These are phyloP conservation scores for Acrodontium crateriforme DNA, from an alignment of 2,329 filamentous ascomycete genomes.

Conservation along the genomic window DNA sequence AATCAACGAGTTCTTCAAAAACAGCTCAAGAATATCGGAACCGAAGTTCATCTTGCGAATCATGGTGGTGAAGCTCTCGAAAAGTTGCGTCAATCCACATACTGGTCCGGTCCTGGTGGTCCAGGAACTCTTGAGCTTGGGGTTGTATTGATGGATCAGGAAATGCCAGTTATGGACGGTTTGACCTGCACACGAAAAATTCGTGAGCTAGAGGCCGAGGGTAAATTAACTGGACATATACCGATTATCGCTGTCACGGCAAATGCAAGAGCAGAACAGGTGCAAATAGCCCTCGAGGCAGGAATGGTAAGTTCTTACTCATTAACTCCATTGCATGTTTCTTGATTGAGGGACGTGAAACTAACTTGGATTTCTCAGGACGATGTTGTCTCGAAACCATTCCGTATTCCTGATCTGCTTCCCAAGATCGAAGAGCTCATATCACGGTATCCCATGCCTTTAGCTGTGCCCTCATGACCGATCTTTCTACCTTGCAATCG, in stretches of 20 bases:
- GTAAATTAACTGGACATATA: slow-evolving; percentile 50
- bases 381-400: slow-evolving; percentile 38
- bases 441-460: slow-evolving; percentile 17
- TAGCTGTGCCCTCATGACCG: too few species aligned
- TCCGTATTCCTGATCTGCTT: slow-evolving; percentile 35
- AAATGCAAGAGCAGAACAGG: slow-evolving; percentile 63
- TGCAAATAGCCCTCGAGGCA: slow-evolving; percentile 53
- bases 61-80: slow-evolving; percentile 37
- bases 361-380: slow-evolving; percentile 21
- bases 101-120: slow-evolving; percentile 22
- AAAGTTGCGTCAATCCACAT: slow-evolving; percentile 28
- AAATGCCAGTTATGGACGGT: slow-evolving; percentile 77
- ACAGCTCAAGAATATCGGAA: slow-evolving; percentile 35
- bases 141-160: slow-evolving; percentile 64
- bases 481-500: too few species aligned
- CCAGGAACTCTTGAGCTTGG: slow-evolving; percentile 14
- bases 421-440: slow-evolving; percentile 38
- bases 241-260: slow-evolving; percentile 74
- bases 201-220: slow-evolving; percentile 50
- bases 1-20: slow-evolving; percentile 36
- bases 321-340: neutral
- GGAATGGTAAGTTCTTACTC: slow-evolving; percentile 43
- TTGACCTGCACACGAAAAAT: slow-evolving; percentile 59
- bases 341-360: neutral
- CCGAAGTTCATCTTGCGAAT: slow-evolving; percentile 33